Conservation (phyloP, 305 asterid species). For the Fraxinus sp. region DNA sequence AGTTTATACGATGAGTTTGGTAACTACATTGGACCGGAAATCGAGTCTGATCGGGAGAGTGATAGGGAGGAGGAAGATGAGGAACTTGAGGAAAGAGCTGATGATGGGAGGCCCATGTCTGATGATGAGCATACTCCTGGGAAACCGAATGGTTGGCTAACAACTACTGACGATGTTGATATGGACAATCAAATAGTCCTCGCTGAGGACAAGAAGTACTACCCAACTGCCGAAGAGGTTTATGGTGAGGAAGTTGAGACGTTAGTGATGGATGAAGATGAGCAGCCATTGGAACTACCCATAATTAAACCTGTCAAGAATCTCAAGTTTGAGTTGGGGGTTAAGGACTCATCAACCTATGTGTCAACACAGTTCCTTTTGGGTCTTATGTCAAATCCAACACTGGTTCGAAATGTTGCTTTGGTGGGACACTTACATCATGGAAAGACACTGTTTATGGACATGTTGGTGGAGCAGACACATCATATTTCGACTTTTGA, state of each 20-base stretch:
- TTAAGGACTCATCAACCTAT: conserved; percentile 85
- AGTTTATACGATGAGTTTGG: conserved; percentile 94
- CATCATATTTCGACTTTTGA: conserved; percentile 95
- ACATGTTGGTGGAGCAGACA: conserved; percentile 96
- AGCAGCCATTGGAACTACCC: conserved; percentile 84
- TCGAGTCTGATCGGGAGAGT: conserved; percentile 91
- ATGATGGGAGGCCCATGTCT: conserved; percentile 57
- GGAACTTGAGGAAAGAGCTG: conserved; percentile 66
- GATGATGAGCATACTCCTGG: conserved; percentile 75
- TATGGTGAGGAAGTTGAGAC: conserved; percentile 98
- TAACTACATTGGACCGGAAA: conserved; percentile 97
- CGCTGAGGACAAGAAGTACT: conserved; percentile 93
- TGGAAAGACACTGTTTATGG: conserved; percentile 92
- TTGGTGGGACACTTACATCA: conserved; percentile 83
- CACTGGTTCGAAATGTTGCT: conserved; percentile 84
- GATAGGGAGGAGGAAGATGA: conserved; percentile 85
- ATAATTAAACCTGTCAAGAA: conserved; percentile 83
- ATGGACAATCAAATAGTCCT: conserved; percentile 90
- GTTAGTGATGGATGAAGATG: conserved; percentile 97
- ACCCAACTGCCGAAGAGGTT: conserved; percentile 97
- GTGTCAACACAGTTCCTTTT: conserved; percentile 88
- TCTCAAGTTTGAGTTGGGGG: conserved; percentile 93
- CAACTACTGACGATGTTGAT: conserved; percentile 69
- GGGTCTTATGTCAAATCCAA: conserved; percentile 94
- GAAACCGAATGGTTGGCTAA: conserved; percentile 78